Base-by-base conservation (phyloP, 768 basidiomycete genomes). In the Pleurotus ostreatus region DNA sequence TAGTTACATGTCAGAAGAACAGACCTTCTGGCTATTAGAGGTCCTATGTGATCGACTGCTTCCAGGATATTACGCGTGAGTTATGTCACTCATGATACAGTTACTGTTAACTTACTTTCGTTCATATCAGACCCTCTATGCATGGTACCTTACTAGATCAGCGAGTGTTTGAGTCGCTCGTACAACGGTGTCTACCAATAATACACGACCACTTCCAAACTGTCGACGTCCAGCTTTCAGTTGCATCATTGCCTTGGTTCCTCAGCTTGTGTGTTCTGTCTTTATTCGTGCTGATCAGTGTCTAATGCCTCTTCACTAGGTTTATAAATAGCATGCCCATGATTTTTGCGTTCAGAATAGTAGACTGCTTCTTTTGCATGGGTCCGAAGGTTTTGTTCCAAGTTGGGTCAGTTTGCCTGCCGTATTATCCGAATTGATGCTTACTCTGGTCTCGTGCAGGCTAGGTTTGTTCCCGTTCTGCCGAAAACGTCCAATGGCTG, bases 1-100 rank as follows among this genome's bases (percentile, higher is more conserved):
- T 62, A 98, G 95, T 59, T 99, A 98, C 69, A 94, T 97, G 93
- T 96, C 94, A 2, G 97, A 99, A 71, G 97, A 98, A 63, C 96
- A 98, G 69, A 88, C 95, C 9, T 99, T 99, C 69, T 98, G 95
- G 95, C 77, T 98, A 5, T 78, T 99, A 5, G 92, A 95, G 65
- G 92, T 98, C 1, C 78, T 99, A 5, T 98, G 97, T 62, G 93
- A 95, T 64, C 85, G 96, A 12, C 82, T 98, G 23, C 75, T 99
- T 23, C 97, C 97, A 2, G 96, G 96, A n/a, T 98, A 98, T 70
- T 98, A 97, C 68, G 88, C 89, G 94, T 94, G 48, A 59, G 84
- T 70, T 47, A 43, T 20, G 39, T 54, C 12, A n/a, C 1, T 34
- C n/a, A 13, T 3, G 44, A 37, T 5, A 20, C 5, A 8, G 18